Evolutionary conservation across 2,329 filamentous ascomycete genomes (phyloP).

Genomic region (Furcasterigmium sp.): DNA sequence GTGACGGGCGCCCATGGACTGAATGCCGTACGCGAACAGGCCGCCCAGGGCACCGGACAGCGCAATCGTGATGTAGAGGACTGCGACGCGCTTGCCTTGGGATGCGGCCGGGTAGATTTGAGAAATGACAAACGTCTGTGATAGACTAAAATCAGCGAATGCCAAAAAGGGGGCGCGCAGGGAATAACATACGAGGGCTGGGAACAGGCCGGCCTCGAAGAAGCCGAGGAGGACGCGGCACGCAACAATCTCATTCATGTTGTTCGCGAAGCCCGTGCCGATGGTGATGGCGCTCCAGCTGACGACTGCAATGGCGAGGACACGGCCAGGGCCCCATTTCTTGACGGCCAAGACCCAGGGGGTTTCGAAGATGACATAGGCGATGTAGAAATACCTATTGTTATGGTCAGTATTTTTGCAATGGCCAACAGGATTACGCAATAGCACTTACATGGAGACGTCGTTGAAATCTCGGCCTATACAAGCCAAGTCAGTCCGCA

Average conservation of each 20-base stretch:
- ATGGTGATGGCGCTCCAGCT: conserved; percentile 25
- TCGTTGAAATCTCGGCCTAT: conserved; percentile 11
- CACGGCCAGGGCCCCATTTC: conserved; percentile 17
- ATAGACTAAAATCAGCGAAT: too few species aligned
- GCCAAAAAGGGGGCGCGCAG: conserved; percentile 66
- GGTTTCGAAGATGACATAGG: conserved; percentile 25
- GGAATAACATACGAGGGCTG: conserved; percentile 52
- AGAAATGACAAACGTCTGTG: conserved; percentile 24
- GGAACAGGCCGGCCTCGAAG: conserved; percentile 27
- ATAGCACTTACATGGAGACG: conserved; percentile 6
- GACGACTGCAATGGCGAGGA: conserved; percentile 23
- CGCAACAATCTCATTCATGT: conserved; percentile 18
- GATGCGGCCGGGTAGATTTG: conserved; percentile 26
- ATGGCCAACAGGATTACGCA: not conserved
- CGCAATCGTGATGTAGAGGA: conserved; percentile 21
- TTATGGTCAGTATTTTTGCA: not conserved
- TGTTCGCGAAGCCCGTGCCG: conserved; percentile 23
- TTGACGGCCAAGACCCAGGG: conserved; percentile 25
- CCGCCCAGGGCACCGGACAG: conserved; percentile 25
- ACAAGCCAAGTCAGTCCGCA: too few species aligned
- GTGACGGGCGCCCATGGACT: conserved; percentile 4
- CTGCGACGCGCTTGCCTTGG: conserved; percentile 23
- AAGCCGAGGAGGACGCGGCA: conserved; percentile 24
- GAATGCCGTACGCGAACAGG: conserved; percentile 19
- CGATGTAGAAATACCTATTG: conserved; percentile 17